Base-by-base conservation (phyloP, 495 filamentous ascomycete species). In the Glarea lozoyensis region DNA sequence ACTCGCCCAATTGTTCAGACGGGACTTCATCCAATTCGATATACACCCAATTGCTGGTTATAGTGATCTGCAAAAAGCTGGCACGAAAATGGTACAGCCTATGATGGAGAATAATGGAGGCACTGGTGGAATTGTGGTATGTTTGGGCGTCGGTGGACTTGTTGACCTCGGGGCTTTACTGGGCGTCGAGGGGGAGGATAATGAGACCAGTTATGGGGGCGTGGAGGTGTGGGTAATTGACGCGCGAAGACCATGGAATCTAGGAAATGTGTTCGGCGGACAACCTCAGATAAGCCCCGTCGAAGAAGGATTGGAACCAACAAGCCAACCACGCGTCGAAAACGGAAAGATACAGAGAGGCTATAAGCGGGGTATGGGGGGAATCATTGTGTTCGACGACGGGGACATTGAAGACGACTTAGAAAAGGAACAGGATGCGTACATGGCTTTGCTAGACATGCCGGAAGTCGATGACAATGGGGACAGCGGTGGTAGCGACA, bases 21-120 rank as follows among this genome's bases (percentile, higher is more conserved):
- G 87, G 68, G 92, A 98, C 69, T 97, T 90, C 58, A 93, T 98
- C 50, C 82, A 82, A n/a, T 90, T 97, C 65, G 96, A 94, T 69
- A 94, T 97, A 47, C 86, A 94, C 52, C 92, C 93, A 3, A 81
- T 98, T 25, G 75, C 84, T 12, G 92, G 92, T 23, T 96, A 96
- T 79, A 81, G 78, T 49, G 92, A 97, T 56, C 80, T 98, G 27
- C 68, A 83, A 54, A 76, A 78, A 53, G 78, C 77, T 20, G 87
- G 87, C 21, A 69, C 76, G 57, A 79, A 86, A 47, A 69, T 92
- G 37, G 77, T 95, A 41, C 69, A 66, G 36, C 86, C 85, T 7
- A 89, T 94, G 87, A 83, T 81, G 65, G 80, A 79, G 57, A 73
- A 73, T 21, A 68, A 82, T 45, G 88, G 88, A 9, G 88, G 88